Evolutionary conservation across 1,284 basidiomycete genomes (phyloP).

Genomic region (Athelia sp.): DNA sequence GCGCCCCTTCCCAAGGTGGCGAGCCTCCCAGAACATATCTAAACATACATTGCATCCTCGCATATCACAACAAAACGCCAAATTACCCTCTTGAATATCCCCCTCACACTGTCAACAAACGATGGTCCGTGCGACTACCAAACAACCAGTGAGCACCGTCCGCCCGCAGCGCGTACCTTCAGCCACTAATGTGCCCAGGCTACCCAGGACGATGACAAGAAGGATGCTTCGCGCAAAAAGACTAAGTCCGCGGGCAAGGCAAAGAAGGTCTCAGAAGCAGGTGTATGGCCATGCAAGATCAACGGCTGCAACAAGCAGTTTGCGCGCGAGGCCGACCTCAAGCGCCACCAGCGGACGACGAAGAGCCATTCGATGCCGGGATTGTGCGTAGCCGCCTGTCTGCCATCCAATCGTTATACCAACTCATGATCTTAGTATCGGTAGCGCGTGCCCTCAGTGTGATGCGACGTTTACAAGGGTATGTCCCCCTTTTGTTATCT

Average conservation of each 20-base stretch:
- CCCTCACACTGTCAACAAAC: neutral
- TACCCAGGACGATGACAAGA: constrained; percentile 40
- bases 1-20: neutral
- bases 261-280: constrained; percentile 46
- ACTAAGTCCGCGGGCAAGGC: constrained; percentile 26
- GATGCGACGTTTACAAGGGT: constrained; percentile 74
- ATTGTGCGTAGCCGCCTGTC: constrained; percentile 44
- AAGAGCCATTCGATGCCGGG: constrained; percentile 65
- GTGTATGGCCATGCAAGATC: constrained; percentile 71
- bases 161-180: neutral
- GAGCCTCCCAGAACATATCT: neutral
- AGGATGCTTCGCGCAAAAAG: constrained; percentile 42
- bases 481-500: constrained; percentile 7
- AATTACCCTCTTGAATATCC: neutral
- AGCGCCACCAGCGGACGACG: constrained; percentile 72
- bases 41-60: neutral
- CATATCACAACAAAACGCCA: neutral
- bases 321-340: constrained; percentile 72
- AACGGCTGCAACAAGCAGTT: constrained; percentile 74
- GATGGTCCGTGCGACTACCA: neutral
- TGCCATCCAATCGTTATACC: constrained; percentile 7
- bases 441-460: constrained; percentile 68
- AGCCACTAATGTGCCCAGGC: neutral
- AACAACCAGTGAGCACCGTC: constrained; percentile 1
- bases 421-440: constrained; percentile 11